Conservation (phyloP, 805 yeast species). For the Sungouiozyma ichnusensis region DNA sequence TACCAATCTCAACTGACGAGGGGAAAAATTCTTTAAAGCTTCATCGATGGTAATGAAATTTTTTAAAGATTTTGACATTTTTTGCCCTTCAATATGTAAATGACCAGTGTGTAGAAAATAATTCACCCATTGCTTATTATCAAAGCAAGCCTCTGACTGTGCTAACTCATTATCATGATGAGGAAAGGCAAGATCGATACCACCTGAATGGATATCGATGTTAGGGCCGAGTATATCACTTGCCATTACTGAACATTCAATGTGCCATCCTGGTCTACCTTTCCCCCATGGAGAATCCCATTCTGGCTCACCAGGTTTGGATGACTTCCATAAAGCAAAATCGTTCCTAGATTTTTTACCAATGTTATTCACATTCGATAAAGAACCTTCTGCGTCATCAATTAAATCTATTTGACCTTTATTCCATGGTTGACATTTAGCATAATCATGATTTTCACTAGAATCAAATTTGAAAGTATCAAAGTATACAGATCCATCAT, state of each 20-base stretch:
- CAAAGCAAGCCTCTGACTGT: constrained; percentile 88
- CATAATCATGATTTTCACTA: constrained; percentile 67
- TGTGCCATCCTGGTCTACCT: constrained; percentile 99
- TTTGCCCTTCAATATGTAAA: constrained; percentile 95
- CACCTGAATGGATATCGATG: constrained; percentile 95
- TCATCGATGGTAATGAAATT: constrained; percentile 92
- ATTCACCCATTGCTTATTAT: constrained; percentile 90
- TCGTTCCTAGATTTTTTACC: constrained; percentile 71
- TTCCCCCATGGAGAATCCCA: constrained; percentile 96
- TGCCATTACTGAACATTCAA: constrained; percentile 99
- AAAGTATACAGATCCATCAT: constrained; percentile 92
- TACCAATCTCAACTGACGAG: constrained; percentile 82
- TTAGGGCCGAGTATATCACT: constrained; percentile 70
- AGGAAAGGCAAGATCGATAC: constrained; percentile 94
- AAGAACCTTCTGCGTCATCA: constrained; percentile 91
- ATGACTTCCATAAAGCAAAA: constrained; percentile 93
- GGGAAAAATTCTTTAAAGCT: constrained; percentile 58
- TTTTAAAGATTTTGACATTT: constrained; percentile 91
- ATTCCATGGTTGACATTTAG: constrained; percentile 97
- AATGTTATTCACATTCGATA: constrained; percentile 35
- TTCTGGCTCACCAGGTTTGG: constrained; percentile 94
- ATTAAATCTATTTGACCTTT: constrained; percentile 78
- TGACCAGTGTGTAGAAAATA: constrained; percentile 96
- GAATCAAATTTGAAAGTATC: constrained; percentile 77
- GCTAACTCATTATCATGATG: constrained; percentile 98